phyloP scores from a whole-genome alignment of 345 rosid genomes.

The Citrus inodora region DNA sequence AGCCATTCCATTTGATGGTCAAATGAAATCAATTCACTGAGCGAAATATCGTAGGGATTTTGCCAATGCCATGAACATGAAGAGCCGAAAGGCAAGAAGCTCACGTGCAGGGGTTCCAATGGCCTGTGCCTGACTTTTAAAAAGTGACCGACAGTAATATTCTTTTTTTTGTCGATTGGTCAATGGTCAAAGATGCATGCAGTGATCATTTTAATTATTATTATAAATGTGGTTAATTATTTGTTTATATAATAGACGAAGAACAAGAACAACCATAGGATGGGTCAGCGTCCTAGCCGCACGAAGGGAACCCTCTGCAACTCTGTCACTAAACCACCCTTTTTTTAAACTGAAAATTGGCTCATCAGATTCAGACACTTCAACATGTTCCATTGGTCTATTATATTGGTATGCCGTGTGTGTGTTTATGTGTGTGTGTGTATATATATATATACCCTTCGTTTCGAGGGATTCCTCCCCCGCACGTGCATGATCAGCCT shows the following conservation, averaged over 20 bases:
- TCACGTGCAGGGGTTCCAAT: slow-evolving; percentile 60
- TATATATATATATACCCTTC: not conserved
- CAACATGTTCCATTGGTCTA: slow-evolving; percentile 13
- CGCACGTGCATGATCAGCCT: slow-evolving; percentile 27
- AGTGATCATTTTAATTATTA: too few species aligned
- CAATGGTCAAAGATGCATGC: slow-evolving; percentile 48
- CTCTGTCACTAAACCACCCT: slow-evolving; percentile 11
- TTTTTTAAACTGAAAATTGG: not conserved
- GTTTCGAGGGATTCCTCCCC: slow-evolving; percentile 15
- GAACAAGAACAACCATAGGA: not conserved
- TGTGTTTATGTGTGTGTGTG: fast-evolving
- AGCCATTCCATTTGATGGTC: not conserved
- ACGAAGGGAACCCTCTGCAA: slow-evolving; percentile 55
- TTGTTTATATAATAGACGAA: not conserved
- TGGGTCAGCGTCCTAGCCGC: slow-evolving; percentile 56
- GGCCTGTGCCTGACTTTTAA: slow-evolving; percentile 12
- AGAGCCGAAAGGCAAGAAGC: slow-evolving; percentile 24
- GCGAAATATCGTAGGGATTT: not conserved
- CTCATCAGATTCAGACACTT: slow-evolving; percentile 1
- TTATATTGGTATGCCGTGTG: too few species aligned
- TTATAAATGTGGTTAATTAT: too few species aligned
- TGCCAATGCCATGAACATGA: slow-evolving; percentile 40
- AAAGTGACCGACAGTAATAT: slow-evolving; percentile 16
- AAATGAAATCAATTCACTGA: not conserved
- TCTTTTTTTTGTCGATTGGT: slow-evolving; percentile 28